These are phyloP conservation scores for Cladophialophora yegresii DNA, from an alignment of 2,329 filamentous ascomycete species.

Conservation along the genomic window DNA sequence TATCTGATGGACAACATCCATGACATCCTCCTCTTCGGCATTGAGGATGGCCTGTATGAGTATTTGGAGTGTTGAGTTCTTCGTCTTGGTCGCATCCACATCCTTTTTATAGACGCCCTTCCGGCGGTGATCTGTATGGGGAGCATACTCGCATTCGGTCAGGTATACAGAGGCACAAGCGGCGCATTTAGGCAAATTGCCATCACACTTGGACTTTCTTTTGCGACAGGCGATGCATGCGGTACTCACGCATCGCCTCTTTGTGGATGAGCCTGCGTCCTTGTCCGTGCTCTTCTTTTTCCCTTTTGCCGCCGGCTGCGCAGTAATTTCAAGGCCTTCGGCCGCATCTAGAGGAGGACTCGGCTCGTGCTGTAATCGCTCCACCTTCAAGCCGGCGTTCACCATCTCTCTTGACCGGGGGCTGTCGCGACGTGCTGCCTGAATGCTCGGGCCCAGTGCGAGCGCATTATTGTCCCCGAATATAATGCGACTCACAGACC, in stretches of 20 bases:
- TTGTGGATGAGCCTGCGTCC: constrained; percentile 46
- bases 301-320: constrained; percentile 28
- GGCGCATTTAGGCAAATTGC: constrained; percentile 84
- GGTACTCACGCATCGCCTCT: constrained; percentile 79
- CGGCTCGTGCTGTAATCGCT: constrained; percentile 8
- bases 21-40: constrained; percentile 82
- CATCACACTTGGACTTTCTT: constrained; percentile 87
- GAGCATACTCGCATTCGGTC: constrained; percentile 83
- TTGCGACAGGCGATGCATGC: constrained; percentile 78
- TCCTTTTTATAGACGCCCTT: constrained; percentile 98
- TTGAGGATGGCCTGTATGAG: constrained; percentile 91
- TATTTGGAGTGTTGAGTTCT: constrained; percentile 85
- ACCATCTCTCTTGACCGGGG: neutral
- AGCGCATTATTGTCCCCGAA: constrained; percentile 11
- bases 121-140: constrained; percentile 90
- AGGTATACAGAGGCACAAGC: constrained; percentile 91
- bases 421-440: constrained; percentile 3
- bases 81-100: constrained; percentile 81
- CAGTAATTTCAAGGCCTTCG: constrained; percentile 10
- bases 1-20: constrained; percentile 78
- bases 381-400: constrained; percentile 1
- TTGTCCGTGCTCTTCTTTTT: constrained; percentile 41
- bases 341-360: neutral
- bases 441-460: neutral
- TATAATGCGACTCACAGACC: neutral